Evolutionary conservation across 768 basidiomycete species (phyloP).

Genomic region (Leccinum broughii): DNA sequence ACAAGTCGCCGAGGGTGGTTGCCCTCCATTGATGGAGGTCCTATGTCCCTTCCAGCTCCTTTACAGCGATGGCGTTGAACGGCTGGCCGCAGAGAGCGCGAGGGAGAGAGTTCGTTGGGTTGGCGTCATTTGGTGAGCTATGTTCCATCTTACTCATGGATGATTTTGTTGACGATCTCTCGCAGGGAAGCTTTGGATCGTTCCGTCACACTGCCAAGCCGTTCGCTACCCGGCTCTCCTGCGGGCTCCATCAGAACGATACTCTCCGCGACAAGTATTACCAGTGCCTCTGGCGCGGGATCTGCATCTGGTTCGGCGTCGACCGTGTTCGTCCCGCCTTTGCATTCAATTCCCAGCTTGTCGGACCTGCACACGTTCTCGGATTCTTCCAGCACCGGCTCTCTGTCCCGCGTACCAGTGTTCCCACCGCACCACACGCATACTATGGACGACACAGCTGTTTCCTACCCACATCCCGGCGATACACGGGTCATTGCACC

Average conservation of each 20-base stretch:
- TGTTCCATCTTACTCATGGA: background rate
- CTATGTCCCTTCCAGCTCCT: conserved; percentile 90
- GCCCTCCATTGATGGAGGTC: conserved; percentile 58
- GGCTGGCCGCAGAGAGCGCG: conserved; percentile 86
- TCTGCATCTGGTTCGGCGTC: conserved; percentile 65
- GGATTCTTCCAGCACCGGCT: conserved; percentile 39
- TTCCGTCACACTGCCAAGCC: too few relatives aligned
- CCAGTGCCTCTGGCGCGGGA: too few relatives aligned
- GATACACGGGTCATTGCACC: conserved; percentile 74
- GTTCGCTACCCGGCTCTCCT: too few relatives aligned
- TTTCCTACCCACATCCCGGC: conserved; percentile 70
- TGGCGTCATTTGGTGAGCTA: conserved; percentile 77
- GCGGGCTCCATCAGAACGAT: too few relatives aligned
- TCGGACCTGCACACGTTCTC: conserved; percentile 58
- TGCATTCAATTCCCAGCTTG: conserved; percentile 69
- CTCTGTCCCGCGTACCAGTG: conserved; percentile 45
- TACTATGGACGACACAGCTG: conserved; percentile 73
- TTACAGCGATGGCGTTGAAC: conserved; percentile 87
- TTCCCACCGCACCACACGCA: conserved; percentile 60
- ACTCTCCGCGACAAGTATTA: too few relatives aligned
- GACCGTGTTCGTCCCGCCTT: conserved; percentile 75
- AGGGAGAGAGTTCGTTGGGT: conserved; percentile 90
- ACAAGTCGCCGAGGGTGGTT: conserved; percentile 50
- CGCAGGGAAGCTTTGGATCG: too few relatives aligned
- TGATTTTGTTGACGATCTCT: too few relatives aligned